phyloP scores from a whole-genome alignment of 495 filamentous ascomycete species.

The Talaromyces trachyspermus region DNA sequence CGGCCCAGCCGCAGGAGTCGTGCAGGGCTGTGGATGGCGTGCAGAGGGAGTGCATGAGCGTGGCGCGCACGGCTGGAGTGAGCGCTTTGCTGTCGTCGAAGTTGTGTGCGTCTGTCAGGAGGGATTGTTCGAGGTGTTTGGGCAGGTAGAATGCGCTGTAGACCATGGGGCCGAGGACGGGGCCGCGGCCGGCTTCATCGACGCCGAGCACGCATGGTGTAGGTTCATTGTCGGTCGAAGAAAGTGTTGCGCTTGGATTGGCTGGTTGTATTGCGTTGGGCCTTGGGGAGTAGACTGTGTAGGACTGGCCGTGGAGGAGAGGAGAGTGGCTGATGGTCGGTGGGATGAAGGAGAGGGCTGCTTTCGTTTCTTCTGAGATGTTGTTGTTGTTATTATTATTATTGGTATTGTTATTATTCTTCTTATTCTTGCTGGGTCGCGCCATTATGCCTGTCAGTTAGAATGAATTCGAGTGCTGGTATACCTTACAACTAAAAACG shows the following conservation, averaged over 20 bases:
- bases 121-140: slow-evolving; percentile 51
- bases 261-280: slow-evolving; percentile 43
- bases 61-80: slow-evolving; percentile 61
- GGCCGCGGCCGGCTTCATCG: slow-evolving; percentile 92
- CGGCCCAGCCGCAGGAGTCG: slow-evolving; percentile 71
- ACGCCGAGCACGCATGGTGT: slow-evolving; percentile 70
- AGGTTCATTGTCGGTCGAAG: slow-evolving; percentile 9
- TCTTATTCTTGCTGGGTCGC: neutral
- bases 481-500: neutral
- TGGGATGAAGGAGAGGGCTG: slow-evolving; percentile 59
- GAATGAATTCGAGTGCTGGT: neutral
- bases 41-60: slow-evolving; percentile 70
- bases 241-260: slow-evolving; percentile 16
- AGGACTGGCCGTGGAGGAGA: slow-evolving; percentile 67
- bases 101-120: slow-evolving; percentile 68
- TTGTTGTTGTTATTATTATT: neutral
- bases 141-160: slow-evolving; percentile 89
- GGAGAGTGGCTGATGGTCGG: slow-evolving; percentile 61
- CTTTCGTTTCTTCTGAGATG: slow-evolving; percentile 43
- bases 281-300: slow-evolving; percentile 75
- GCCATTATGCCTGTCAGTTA: neutral
- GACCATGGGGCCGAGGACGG: slow-evolving; percentile 95
- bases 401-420: neutral
- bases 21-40: slow-evolving; percentile 56
- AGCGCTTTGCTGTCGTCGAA: slow-evolving; percentile 93